Base-by-base conservation (phyloP, 2,329 filamentous ascomycete species). In the Fusarium pseudocircinatum region DNA sequence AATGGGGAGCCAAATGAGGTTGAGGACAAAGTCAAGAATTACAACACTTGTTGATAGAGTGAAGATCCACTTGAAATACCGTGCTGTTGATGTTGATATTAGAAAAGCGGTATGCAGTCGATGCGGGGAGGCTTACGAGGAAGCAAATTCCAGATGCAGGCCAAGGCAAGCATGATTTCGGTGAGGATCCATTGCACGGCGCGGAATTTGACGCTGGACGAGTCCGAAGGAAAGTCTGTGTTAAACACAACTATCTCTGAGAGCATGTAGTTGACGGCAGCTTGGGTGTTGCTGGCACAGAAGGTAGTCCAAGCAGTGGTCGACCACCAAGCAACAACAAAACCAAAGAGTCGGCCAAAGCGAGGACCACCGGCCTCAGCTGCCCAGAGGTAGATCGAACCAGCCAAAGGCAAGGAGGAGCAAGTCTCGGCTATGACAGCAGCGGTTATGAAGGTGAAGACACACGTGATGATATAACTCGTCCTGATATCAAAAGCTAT, bases 1-100 rank as follows among this genome's bases (percentile, higher is more conserved):
- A 5, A 63, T 63, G 0, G 60, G 60, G 16, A 63, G 60, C 60
- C 60, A 63, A 3, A 63, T 42, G 2, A 63, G 3, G 13, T 63
- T 63, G 3, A 63, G 60, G n/a, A 63, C 6, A 1, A 63, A 63
- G 4, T 63, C 60, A 2, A 63, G 60, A 40, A 63, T 20, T 1
- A 63, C 60, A 22, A 63, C 4, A 2, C 60, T 7, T 0, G 22
- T 59, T 0, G 60, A 59, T 2, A 49, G 6, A 0, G n/a, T 7
- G 8, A 63, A 63, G 6, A 63, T 63, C 60, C 60, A 63, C 36
- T 40, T 63, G n/a, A 63, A 63, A 2, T 63, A 63, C 4, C 53
- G 60, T 10, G 60, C 60, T 63, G 14, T 1, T 20, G 22, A 28
- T 0, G 7, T 56, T 22, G 14, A 34, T 15, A 34, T 34, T 34